Base-by-base conservation (phyloP, 805 yeast genomes). In the Naumovozyma dairenensis region DNA sequence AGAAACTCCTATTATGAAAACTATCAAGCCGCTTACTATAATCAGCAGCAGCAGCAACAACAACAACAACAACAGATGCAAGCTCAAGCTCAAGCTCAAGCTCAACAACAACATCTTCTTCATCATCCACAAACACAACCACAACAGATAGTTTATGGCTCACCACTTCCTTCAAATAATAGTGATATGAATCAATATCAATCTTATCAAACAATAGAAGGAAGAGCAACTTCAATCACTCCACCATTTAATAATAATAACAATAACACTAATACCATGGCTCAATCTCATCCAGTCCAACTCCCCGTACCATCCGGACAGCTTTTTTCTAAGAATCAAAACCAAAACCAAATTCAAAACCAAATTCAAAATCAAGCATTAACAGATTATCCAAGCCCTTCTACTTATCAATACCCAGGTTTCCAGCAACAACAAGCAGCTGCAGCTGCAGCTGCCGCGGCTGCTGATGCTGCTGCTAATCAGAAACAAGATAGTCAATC, bases 361-460 rank as follows among this genome's bases (percentile, higher is more conserved):
- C 32, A 19, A 16, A 31, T n/a, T 13, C 32, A 14, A 16, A 6
- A 4, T 1, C 25, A 1, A 13, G 13, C 16, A 8, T 26, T 13
- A 32, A 18, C 21, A 22, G 13, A 24, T 14, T 24, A 24, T 24
- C 28, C 17, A 10, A 25, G 25, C 6, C 43, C 39, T 15, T 34
- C 35, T 14, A 36, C 37, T 3, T 44, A 44, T 30, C 43, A 42
- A 28, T 44, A 42, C 21, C 49, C 49, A 7, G 49, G 49, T 6
- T 44, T 44, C 37, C 42, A 35, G 26, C 36, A 38, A 16, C 14
- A 13, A 12, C 20, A 30, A 15, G n/a, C 28, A 19, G 12, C 29
- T 20, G 3, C 29, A 27, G 14, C 5, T 20, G 32, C 24, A 22
- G 9, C 15, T 27, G 25, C 28, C 18, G 16, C 16, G 20, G 9